These are phyloP conservation scores for Tetrastigma voinierianum DNA, from an alignment of 164 flowering plant genomes.

Conservation along the genomic window DNA sequence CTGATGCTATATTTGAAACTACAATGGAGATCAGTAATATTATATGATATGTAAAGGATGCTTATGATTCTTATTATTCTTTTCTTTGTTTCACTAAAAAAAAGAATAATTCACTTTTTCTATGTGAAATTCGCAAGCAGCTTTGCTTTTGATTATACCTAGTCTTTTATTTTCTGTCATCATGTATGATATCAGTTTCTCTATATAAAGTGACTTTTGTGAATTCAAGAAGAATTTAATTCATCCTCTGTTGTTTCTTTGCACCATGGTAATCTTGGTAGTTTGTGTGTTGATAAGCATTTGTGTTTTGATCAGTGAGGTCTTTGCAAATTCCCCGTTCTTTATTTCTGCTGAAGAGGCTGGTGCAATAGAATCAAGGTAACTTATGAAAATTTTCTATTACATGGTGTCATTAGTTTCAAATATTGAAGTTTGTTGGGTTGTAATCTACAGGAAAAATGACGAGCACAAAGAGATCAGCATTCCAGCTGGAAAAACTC, in stretches of 20 bases:
- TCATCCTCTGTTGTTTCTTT: not conserved
- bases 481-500: constrained; percentile 76
- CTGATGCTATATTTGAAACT: not conserved
- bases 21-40: not conserved
- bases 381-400: constrained; percentile 3
- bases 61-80: not conserved
- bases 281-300: not conserved
- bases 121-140: not conserved
- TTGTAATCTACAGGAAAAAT: constrained; percentile 39
- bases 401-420: not conserved
- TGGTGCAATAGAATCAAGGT: constrained; percentile 59
- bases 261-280: not conserved
- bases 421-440: not conserved
- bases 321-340: constrained; percentile 91
- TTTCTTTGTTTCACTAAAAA: not conserved
- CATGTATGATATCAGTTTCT: not conserved
- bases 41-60: too few relatives aligned
- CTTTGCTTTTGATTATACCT: not conserved
- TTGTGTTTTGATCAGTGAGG: constrained; percentile 54
- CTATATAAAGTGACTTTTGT: not conserved
- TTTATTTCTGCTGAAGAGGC: constrained; percentile 88
- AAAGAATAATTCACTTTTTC: not conserved
- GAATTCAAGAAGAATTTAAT: not conserved
- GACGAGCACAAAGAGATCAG: constrained; percentile 77
- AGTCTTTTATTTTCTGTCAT: too few relatives aligned